phyloP scores from a whole-genome alignment of 208 protist genomes.

The Leishmania tarentolae region DNA sequence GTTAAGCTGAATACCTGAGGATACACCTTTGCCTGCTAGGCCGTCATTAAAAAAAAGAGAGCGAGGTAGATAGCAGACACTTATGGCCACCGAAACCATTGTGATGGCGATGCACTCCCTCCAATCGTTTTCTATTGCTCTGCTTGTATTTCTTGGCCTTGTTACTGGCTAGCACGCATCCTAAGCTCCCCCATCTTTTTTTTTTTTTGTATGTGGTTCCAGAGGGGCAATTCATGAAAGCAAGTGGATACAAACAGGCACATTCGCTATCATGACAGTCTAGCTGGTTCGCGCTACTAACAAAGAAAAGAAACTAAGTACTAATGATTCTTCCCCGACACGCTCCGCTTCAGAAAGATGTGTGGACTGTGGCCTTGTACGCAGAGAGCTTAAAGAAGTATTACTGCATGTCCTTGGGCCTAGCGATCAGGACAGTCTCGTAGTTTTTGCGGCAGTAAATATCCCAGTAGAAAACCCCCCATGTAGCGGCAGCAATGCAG shows the following conservation, averaged over 20 bases:
- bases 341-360: neutral
- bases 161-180: neutral
- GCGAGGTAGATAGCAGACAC: neutral
- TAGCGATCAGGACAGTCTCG: conserved; percentile 79
- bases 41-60: neutral
- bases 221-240: neutral
- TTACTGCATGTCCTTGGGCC: conserved; percentile 48
- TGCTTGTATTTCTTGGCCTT: neutral
- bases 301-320: conserved; percentile 12
- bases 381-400: conserved; percentile 3
- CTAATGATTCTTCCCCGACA: conserved; percentile 7
- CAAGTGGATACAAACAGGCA: neutral
- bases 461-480: conserved; percentile 90
- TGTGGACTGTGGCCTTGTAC: neutral
- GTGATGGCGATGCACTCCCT: neutral
- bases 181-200: neutral
- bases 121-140: neutral
- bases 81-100: neutral
- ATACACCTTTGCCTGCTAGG: neutral
- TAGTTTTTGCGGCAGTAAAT: conserved; percentile 81
- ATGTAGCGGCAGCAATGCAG: conserved; percentile 56
- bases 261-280: neutral
- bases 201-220: neutral
- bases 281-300: neutral
- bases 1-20: neutral